Conservation (phyloP, 2,329 filamentous ascomycete genomes). For the Simplicillium aogashimaense region DNA sequence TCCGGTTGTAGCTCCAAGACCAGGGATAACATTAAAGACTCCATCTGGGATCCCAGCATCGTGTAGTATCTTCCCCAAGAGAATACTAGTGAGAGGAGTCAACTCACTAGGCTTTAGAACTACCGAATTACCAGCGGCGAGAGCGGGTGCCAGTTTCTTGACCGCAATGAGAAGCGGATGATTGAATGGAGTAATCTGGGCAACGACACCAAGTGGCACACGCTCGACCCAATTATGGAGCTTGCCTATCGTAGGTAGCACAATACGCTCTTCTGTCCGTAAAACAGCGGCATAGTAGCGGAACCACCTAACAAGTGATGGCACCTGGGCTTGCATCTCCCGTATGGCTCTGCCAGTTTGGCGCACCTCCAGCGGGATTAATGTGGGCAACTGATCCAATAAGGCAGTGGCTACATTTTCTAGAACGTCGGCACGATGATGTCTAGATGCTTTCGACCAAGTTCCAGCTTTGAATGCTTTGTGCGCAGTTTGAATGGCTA, state of each 20-base stretch:
- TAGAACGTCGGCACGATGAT: conserved; percentile 51
- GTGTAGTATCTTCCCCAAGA: conserved; percentile 49
- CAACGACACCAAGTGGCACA: conserved; percentile 47
- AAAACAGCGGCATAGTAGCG: conserved; percentile 60
- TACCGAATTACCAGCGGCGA: conserved; percentile 49
- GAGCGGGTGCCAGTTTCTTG: conserved; percentile 50
- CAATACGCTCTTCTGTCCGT: conserved; percentile 55
- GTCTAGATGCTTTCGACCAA: conserved; percentile 52
- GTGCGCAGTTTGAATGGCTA: conserved; percentile 1
- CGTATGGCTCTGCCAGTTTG: conserved; percentile 61
- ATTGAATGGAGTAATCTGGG: conserved; percentile 48
- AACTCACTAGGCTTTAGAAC: conserved; percentile 54
- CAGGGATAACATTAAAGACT: conserved; percentile 54
- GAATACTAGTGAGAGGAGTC: conserved; percentile 50
- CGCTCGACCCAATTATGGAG: conserved; percentile 47
- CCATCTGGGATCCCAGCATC: conserved; percentile 62
- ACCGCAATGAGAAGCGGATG: conserved; percentile 48
- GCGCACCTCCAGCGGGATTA: conserved; percentile 54
- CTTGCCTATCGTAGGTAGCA: conserved; percentile 54
- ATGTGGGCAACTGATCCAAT: conserved; percentile 35
- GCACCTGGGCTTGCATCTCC: conserved; percentile 62
- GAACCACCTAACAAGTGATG: conserved; percentile 58
- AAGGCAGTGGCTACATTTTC: conserved; percentile 49
- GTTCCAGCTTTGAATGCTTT: conserved; percentile 52
- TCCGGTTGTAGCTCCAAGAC: conserved; percentile 41